Base-by-base conservation (phyloP, 2,329 filamentous ascomycete species). In the Trichophyton benhamiae region DNA sequence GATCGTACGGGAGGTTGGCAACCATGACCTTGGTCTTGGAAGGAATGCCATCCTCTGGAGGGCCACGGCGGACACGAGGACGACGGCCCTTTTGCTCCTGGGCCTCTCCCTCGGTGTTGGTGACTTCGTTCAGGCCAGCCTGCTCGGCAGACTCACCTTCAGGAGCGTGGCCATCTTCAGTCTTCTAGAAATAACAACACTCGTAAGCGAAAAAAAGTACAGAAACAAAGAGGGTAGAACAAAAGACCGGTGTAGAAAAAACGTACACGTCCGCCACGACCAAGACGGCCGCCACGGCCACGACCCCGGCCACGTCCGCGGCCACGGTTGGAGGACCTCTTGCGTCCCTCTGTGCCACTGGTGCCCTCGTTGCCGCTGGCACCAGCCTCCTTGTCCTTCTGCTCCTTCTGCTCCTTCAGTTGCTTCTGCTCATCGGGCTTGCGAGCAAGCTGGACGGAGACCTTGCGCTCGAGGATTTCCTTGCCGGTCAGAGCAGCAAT, bases 21-120 rank as follows among this genome's bases (percentile, higher is more conserved):
- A 99, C 94, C 94, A 99, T 99, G 79, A 99, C 90, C 88, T 99
- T 99, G 78, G 89, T 97, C 87, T 96, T 96, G 78, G 92, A 97
- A 67, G 94, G 87, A 72, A 99, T 89, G 69, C 94, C 94, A 75
- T 99, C 92, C 77, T 95, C 92, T 64, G 94, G 94, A 67, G 94
- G 94, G 66, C 94, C 94, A 76, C 94, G 91, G 84, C 96, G 85
- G 79, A 85, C 86, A 75, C 83, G 83, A 69, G 82, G 78, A 70
- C 80, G 80, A 64, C 75, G 78, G 68, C 76, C 77, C 61, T 69
- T 62, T 75, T 15, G 41, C 17, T 44, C 73, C 59, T 60, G 65
- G 42, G 48, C 64, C 65, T 63, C 62, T 67, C 66, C 69, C 78
- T 79, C 66, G 38, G 68, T 69, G 63, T 73, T 74, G 70, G 84